Evolutionary conservation across 2,329 filamentous ascomycete species (phyloP).

Genomic region (Ambrosiella cleistominuta): DNA sequence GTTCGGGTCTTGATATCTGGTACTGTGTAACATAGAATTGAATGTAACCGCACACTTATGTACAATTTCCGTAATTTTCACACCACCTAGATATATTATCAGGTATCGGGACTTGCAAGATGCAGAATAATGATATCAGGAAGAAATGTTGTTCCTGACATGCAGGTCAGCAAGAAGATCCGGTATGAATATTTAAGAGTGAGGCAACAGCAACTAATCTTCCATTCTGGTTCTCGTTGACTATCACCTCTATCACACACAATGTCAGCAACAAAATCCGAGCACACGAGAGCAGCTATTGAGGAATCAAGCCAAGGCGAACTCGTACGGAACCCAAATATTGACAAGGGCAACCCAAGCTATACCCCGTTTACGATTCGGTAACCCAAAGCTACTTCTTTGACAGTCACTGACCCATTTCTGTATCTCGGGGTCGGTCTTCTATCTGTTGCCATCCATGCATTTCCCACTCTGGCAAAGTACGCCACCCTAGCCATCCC

Average conservation of each 20-base stretch:
- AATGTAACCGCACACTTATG: too few species aligned
- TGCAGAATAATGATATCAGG: not conserved
- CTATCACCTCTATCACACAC: too few species aligned
- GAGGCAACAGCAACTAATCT: too few species aligned
- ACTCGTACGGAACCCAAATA: not conserved
- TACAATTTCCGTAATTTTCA: too few species aligned
- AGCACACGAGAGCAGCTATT: too few species aligned
- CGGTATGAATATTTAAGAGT: too few species aligned
- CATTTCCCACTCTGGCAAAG: not conserved
- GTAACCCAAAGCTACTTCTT: not conserved
- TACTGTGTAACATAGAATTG: too few species aligned
- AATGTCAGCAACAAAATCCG: too few species aligned
- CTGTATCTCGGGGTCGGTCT: not conserved
- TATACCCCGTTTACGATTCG: not conserved
- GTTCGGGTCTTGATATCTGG: too few species aligned
- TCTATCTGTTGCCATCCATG: not conserved
- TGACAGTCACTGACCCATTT: not conserved
- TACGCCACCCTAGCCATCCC: not conserved
- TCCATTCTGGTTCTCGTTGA: too few species aligned
- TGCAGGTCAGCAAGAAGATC: too few species aligned
- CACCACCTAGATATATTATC: not conserved
- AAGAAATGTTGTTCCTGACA: too few species aligned
- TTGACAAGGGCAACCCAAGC: not conserved
- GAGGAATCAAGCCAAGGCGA: not conserved
- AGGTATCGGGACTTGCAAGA: not conserved